Conservation (phyloP, 306 rosid species). For the Sicyos baderoa region DNA sequence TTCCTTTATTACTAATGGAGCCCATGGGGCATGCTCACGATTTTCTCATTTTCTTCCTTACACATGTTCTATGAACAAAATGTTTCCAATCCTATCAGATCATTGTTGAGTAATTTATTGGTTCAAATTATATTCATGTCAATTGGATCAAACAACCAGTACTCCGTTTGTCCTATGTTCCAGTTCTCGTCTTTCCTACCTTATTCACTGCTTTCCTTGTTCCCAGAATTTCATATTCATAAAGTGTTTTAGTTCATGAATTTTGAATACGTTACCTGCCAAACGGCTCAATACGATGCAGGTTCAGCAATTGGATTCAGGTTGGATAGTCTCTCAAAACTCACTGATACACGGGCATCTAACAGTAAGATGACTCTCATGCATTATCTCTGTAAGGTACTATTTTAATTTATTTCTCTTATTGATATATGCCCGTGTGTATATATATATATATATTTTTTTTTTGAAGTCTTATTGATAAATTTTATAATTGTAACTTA, state of each 20-base stretch:
- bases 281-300: constrained; percentile 30
- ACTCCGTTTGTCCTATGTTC: background rate
- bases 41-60: background rate
- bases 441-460: no score
- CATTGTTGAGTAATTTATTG: background rate
- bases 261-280: background rate
- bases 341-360: constrained; percentile 83
- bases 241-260: constrained; percentile 2
- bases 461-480: no score
- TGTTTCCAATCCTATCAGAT: background rate
- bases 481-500: constrained; percentile 16
- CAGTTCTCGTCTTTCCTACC: background rate
- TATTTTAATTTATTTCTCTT: constrained; percentile 17
- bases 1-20: background rate
- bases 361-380: constrained; percentile 86
- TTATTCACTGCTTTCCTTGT: background rate
- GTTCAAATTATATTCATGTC: background rate
- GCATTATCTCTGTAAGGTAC: constrained; percentile 98
- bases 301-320: constrained; percentile 97
- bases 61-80: background rate
- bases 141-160: background rate
- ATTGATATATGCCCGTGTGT: constrained; percentile 1
- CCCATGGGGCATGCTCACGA: background rate
- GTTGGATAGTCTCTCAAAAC: constrained; percentile 94
- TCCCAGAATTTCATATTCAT: background rate